phyloP scores from a whole-genome alignment of 805 yeast genomes.

The Cyberlindnera subsufficiens region DNA sequence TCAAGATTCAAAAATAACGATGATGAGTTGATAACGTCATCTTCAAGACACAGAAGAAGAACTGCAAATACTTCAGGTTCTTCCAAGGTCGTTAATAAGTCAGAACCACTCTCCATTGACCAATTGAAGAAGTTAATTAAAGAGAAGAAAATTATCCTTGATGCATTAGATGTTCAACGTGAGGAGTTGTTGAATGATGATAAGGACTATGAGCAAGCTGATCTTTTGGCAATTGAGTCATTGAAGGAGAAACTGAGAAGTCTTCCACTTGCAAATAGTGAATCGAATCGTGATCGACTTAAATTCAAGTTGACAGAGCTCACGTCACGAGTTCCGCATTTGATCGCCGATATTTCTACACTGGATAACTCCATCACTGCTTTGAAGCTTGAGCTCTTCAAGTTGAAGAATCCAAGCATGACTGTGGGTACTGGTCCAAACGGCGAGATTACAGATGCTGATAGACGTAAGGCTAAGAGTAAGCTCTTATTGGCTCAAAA shows the following conservation, averaged over 20 bases:
- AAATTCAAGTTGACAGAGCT: constrained; percentile 21
- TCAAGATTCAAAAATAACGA: constrained; percentile 76
- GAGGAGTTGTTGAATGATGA: constrained; percentile 33
- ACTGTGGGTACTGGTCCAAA: constrained; percentile 80
- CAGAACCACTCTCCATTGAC: constrained; percentile 29
- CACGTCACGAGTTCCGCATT: constrained; percentile 46
- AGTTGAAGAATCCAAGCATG: constrained; percentile 60
- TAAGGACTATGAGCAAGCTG: constrained; percentile 39
- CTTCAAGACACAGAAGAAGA: constrained; percentile 25
- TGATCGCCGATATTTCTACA: constrained; percentile 53
- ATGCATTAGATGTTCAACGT: constrained; percentile 31
- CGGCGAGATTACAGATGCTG: constrained; percentile 80
- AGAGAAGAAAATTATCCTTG: constrained; percentile 70
- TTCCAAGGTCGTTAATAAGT: not conserved
- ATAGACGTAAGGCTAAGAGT: constrained; percentile 71
- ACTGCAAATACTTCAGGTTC: not conserved
- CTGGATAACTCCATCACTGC: constrained; percentile 63
- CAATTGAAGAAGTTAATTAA: constrained; percentile 62
- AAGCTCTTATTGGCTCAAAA: constrained; percentile 73
- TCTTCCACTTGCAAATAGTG: constrained; percentile 27
- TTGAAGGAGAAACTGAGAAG: constrained; percentile 40
- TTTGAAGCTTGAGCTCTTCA: constrained; percentile 59
- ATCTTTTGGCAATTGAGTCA: constrained; percentile 33
- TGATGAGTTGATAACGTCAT: constrained; percentile 34
- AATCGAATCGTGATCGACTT: constrained; percentile 29